Percentiles rank a stretch among this genome's conserved stretches.
Conservation (phyloP, 2,329 filamentous ascomycete genomes). For the Hymenoscyphus occultus region DNA sequence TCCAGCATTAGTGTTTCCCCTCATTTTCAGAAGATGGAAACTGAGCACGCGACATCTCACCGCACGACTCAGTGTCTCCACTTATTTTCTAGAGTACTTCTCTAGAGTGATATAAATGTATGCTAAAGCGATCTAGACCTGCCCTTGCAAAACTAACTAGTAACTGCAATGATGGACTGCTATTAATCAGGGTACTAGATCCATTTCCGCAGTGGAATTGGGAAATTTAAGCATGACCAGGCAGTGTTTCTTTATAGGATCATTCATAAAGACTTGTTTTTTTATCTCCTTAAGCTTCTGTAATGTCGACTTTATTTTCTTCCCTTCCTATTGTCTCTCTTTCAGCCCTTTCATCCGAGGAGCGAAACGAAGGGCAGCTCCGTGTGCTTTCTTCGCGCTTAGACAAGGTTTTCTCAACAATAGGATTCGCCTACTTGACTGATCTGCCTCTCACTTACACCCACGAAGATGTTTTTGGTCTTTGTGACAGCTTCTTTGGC, state of each 20-base stretch:
- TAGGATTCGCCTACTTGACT: constrained; percentile 46
- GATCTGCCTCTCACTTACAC: constrained; percentile 42
- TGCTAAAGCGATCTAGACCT: background rate
- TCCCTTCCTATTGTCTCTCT: constrained; percentile 44
- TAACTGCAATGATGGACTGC: background rate
- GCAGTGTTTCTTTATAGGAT: background rate
- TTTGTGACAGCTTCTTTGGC: constrained; percentile 42
- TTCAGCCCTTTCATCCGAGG: constrained; percentile 33
- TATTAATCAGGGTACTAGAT: background rate
- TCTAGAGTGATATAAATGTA: background rate
- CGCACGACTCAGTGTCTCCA: background rate
- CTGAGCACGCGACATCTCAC: background rate
- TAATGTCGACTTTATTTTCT: constrained; percentile 35
- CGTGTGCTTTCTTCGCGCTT: constrained; percentile 38
- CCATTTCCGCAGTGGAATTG: background rate
- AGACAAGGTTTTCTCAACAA: constrained; percentile 43
- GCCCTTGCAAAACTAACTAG: background rate
- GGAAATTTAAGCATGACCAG: background rate
- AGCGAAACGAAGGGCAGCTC: constrained; percentile 32
- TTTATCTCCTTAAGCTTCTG: background rate
- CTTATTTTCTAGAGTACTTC: background rate
- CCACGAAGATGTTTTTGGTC: constrained; percentile 42
- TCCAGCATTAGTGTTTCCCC: background rate
- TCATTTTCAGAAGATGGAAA: background rate
- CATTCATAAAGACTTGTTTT: background rate